phyloP scores from a whole-genome alignment of 106 monocot genomes.

The Allium sativum region DNA sequence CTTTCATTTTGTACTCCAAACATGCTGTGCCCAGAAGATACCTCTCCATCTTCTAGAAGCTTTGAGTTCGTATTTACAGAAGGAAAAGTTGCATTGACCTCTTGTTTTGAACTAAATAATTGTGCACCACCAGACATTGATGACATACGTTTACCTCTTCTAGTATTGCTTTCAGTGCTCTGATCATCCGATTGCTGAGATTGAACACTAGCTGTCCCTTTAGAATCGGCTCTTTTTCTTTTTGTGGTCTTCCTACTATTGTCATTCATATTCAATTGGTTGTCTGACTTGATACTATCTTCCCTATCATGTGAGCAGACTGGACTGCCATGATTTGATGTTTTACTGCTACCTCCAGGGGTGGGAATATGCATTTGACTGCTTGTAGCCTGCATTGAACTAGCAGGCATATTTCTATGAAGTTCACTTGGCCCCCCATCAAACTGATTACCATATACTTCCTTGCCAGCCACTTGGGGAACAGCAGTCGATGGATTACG shows the following conservation, averaged over 20 bases:
- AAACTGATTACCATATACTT: constrained; percentile 31
- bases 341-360: constrained; percentile 47
- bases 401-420: constrained; percentile 22
- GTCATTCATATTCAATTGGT: constrained; percentile 37
- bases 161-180: constrained; percentile 32
- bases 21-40: constrained; percentile 35
- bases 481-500: constrained; percentile 45
- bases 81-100: constrained; percentile 27
- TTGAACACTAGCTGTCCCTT: constrained; percentile 31
- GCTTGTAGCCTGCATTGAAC: constrained; percentile 49
- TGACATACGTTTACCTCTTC: constrained; percentile 55
- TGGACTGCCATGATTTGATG: constrained; percentile 65
- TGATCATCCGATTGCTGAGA: constrained; percentile 44
- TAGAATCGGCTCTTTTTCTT: constrained; percentile 74
- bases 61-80: constrained; percentile 22
- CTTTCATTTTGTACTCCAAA: constrained; percentile 45
- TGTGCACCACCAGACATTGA: constrained; percentile 23
- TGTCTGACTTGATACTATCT: constrained; percentile 48
- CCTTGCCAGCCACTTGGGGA: constrained; percentile 43
- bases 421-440: constrained; percentile 25
- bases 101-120: constrained; percentile 22
- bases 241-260: constrained; percentile 46
- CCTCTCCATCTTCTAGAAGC: constrained; percentile 38
- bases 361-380: constrained; percentile 34
- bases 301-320: constrained; percentile 71